Evolutionary conservation across 805 yeast genomes (phyloP), one percentile per base, ranked within the genome.

Genomic region (Saccharomycopsis lassenensis): DNA sequence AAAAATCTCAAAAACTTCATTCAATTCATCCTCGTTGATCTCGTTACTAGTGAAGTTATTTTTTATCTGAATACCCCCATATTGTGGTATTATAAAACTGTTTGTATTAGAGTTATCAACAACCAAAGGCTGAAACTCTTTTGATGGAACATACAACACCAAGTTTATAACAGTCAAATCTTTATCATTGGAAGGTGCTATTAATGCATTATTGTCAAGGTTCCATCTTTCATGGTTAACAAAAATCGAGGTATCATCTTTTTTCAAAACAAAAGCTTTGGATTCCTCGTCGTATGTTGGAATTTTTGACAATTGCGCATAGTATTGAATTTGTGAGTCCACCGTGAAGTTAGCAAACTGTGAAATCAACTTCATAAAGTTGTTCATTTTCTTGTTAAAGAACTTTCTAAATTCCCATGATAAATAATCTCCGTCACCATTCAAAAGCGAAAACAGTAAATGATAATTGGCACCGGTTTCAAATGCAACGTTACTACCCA

Each of bases 161-260:
- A 89, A 75, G 55, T 86, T 83, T 43, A 83, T 54, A 2, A 76
- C 67, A 0, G 72, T 66, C 25, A 91, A 86, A 43, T 74, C 70
- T 1, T 73, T 59, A 47, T 69, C 73, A 46, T 67, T 66, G 36
- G 63, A 62, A 30, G 67, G 61, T 2, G 73, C 55, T 44, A 79
- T 63, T 10, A 39, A 15, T 47, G 57, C 52, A 37, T 52, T 53
- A 44, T 60, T 61, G 33, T 58, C 67, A 36, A 73, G 58, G 38
- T 78, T 78, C 94, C 94, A 81, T 46, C 82, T 94, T 2, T 91
- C 86, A 46, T 74, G 74, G 56, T 89, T 91, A 41, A 87, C 69
- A 45, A 83, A 73, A 2, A 43, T 44, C 0, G 58, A 31, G 1
- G 35, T 47, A 10, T 47, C 47, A 22, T 56, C 48, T 2, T 58